Conservation (phyloP, 495 filamentous ascomycete genomes). For the Penicillium soppii region DNA sequence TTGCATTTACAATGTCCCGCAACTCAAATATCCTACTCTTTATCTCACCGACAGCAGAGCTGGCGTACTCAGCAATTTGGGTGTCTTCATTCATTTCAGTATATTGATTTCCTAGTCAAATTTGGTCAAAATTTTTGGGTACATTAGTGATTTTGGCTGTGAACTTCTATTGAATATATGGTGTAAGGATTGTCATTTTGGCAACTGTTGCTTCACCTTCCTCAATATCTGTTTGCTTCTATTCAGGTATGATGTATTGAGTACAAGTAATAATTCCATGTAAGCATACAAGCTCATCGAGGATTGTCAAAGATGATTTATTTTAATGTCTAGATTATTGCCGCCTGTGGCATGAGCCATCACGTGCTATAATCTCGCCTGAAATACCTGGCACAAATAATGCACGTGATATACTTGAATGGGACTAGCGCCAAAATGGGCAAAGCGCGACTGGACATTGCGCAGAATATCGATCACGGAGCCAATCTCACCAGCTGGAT, state of each 20-base stretch:
- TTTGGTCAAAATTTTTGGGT: not conserved
- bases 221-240: no score
- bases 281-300: no score
- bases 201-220: not conserved
- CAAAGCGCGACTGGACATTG: constrained; percentile 36
- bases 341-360: not conserved
- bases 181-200: not conserved
- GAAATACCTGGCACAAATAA: not conserved
- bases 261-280: no score
- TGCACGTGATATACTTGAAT: constrained; percentile 27
- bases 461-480: constrained; percentile 27
- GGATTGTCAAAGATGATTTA: not conserved
- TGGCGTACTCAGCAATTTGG: constrained; percentile 19
- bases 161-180: not conserved
- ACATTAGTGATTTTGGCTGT: not conserved
- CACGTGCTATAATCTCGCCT: constrained; percentile 16
- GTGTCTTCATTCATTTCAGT: constrained; percentile 10
- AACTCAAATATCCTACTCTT: constrained; percentile 1
- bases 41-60: constrained; percentile 10
- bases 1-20: constrained; percentile 6
- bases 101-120: constrained; percentile 14
- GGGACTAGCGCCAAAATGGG: constrained; percentile 31
- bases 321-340: no score
- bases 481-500: constrained; percentile 26
- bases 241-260: no score